phyloP scores from a whole-genome alignment of 805 yeast genomes.

The Candida morakotiae region DNA sequence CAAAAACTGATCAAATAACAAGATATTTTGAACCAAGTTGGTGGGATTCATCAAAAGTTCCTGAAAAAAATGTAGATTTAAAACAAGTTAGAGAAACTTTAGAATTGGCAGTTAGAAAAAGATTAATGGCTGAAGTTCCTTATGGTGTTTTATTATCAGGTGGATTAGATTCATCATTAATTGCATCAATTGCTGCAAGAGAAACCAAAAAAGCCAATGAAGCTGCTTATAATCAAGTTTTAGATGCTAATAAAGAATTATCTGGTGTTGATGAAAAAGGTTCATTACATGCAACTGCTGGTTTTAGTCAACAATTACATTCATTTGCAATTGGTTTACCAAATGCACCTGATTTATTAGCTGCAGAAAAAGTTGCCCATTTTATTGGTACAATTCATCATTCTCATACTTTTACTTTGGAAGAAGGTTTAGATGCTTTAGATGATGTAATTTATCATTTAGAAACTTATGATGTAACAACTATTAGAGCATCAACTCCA shows the following conservation, averaged over 20 bases:
- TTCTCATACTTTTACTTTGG: slow-evolving; percentile 94
- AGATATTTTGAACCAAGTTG: slow-evolving; percentile 91
- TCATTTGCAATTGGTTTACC: slow-evolving; percentile 97
- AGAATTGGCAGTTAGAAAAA: slow-evolving; percentile 95
- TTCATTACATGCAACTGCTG: slow-evolving; percentile 71
- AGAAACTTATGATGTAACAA: slow-evolving; percentile 97
- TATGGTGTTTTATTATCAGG: slow-evolving; percentile 97
- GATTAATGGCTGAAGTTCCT: slow-evolving; percentile 99
- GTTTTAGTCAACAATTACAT: slow-evolving; percentile 64
- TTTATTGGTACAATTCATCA: slow-evolving; percentile 95
- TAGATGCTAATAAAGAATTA: slow-evolving; percentile 64
- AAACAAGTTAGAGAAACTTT: slow-evolving; percentile 69
- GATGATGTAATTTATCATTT: slow-evolving; percentile 92
- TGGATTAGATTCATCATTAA: slow-evolving; percentile 94
- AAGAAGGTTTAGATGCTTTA: slow-evolving; percentile 95
- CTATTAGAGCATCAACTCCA: slow-evolving; percentile 98
- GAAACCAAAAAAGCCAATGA: slow-evolving; percentile 79
- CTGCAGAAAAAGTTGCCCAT: slow-evolving; percentile 95
- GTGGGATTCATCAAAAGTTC: slow-evolving; percentile 82
- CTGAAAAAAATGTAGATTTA: slow-evolving; percentile 73
- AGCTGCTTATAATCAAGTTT: slow-evolving; percentile 38
- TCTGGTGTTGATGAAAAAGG: slow-evolving; percentile 94
- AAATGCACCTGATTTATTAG: slow-evolving; percentile 94
- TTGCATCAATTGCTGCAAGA: slow-evolving; percentile 95
- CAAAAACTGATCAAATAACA: slow-evolving; percentile 76